Base-by-base conservation (phyloP, 1,284 basidiomycete species). In the Apiotrichum akiyoshidainum region DNA sequence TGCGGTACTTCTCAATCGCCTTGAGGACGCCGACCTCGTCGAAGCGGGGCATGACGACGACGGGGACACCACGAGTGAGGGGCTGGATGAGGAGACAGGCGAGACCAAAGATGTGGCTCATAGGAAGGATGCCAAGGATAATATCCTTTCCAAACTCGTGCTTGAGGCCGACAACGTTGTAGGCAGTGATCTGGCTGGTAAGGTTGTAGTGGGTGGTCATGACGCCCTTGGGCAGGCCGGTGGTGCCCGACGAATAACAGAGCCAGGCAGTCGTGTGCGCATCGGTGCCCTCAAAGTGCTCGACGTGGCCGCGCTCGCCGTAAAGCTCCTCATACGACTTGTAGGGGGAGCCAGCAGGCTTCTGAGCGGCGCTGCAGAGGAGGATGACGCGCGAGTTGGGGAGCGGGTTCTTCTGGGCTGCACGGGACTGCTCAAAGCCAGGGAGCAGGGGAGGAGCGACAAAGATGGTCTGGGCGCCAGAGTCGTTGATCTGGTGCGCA, bases 21-120 rank as follows among this genome's bases (percentile, higher is more conserved):
- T 81, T 80, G 2, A 91, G 85, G 61, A 92, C 87, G 17, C 66
- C 46, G 8, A 67, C 58, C 44, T 75, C 72, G 35, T 73, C 70
- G 73, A 92, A 94, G 17, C 83, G 83, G 0, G 85, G 80, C 69
- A 88, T 82, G 52, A 95, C 75, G 37, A 90, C 83, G 2, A 86
- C 80, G 0, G 87, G 83, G 0, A 83, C 74, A 1, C 87, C 87
- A 7, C 76, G 68, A 4, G 80, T 76, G 50, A 90, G 73, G 0
- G 87, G 85, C 59, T 85, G 84, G 47, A 85, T 81, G 1, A 92
- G 64, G 8, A 86, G 75, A 33, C 55, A 44, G 22, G 45, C 55
- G n/a, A 59, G 49, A 19, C 61, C 61, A 11, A 69, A 59, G 19
- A 63, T 57, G 52, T 63, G 61, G 14, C 35, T 50, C 52, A 63